These are phyloP conservation scores for Ophiostoma populinum DNA, from an alignment of 2,329 filamentous ascomycete genomes.

Conservation along the genomic window DNA sequence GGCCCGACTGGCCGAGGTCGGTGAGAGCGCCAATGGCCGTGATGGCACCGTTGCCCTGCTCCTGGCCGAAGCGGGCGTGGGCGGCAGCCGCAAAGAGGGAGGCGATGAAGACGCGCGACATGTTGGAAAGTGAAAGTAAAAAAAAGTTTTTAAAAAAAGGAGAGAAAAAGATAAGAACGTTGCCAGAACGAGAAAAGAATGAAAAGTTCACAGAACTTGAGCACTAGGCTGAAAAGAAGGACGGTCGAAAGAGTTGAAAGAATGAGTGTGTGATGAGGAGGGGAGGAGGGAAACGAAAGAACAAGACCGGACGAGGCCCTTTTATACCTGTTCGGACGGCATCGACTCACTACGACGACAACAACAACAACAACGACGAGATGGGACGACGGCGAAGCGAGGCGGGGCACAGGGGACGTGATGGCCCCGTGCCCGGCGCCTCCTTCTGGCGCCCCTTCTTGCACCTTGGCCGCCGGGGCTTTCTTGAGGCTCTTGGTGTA, in stretches of 20 bases:
- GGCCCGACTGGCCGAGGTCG: constrained; percentile 36
- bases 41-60: constrained; percentile 34
- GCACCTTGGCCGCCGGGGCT: too few species aligned
- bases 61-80: constrained; percentile 42
- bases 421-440: too few species aligned
- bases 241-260: constrained; percentile 1
- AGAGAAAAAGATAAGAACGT: constrained; percentile 1
- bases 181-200: constrained; percentile 1
- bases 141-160: neutral
- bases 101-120: constrained; percentile 19
- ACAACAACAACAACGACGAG: neutral
- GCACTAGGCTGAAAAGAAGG: constrained; percentile 3
- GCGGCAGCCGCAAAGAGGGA: constrained; percentile 14
- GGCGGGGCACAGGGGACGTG: too few species aligned
- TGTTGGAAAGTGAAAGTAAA: neutral
- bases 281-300: neutral
- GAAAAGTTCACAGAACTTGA: constrained; percentile 2
- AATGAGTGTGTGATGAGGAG: constrained; percentile 1
- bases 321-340: constrained; percentile 1
- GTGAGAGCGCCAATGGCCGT: constrained; percentile 32
- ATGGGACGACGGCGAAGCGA: neutral
- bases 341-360: too few species aligned
- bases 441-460: too few species aligned
- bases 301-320: neutral
- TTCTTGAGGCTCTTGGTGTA: constrained; percentile 1